These are phyloP conservation scores for Helicostylum pulchrum DNA, from an alignment of 192 early-diverging fungal species.

Conservation along the genomic window DNA sequence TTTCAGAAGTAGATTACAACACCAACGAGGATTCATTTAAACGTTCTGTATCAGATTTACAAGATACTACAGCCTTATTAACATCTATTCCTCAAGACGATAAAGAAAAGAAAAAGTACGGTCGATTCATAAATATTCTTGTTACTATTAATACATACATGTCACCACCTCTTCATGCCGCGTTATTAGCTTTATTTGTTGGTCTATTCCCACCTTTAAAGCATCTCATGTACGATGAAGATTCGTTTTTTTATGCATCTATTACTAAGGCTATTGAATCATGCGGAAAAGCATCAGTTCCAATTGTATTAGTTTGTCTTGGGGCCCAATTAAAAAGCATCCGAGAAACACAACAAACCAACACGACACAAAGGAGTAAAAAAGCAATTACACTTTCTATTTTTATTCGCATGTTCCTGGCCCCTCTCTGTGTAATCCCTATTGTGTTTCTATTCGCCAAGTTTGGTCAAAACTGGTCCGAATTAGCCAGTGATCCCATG, in stretches of 20 bases:
- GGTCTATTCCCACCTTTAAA: conserved; percentile 61
- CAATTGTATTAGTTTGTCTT: conserved; percentile 71
- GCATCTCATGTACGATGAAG: conserved; percentile 53
- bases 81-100: background rate
- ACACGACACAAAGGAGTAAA: conserved; percentile 1
- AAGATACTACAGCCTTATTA: background rate
- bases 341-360: conserved; percentile 7
- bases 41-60: no score
- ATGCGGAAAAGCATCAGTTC: conserved; percentile 74
- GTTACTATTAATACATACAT: conserved; percentile 35
- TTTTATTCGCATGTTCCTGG: conserved; percentile 34
- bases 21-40: background rate
- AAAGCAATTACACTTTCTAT: conserved; percentile 28
- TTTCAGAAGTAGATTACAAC: background rate
- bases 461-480: conserved; percentile 24
- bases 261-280: conserved; percentile 66
- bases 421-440: conserved; percentile 40
- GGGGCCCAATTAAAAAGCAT: conserved; percentile 59
- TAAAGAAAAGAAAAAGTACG: background rate
- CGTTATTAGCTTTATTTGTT: conserved; percentile 60
- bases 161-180: conserved; percentile 73
- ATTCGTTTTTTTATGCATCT: conserved; percentile 47
- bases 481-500: conserved; percentile 59
- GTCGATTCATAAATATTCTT: background rate
- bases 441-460: conserved; percentile 23